phyloP scores from a whole-genome alignment of 768 basidiomycete species.

The Amanita inopinata region DNA sequence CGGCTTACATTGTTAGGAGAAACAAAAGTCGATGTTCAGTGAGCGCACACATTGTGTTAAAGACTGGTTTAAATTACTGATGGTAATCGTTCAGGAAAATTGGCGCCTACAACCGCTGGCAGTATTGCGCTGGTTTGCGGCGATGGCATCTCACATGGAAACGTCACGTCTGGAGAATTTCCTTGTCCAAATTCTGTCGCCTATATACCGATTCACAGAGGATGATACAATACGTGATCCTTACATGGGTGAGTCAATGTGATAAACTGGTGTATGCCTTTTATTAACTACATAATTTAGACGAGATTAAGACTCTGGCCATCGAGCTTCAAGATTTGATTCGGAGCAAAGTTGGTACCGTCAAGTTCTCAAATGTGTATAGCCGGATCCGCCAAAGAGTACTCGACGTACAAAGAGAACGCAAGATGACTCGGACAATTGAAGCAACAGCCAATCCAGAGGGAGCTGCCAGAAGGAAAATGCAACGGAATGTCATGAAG shows the following conservation, averaged over 20 bases:
- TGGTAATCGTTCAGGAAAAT: conserved; percentile 39
- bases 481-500: conserved; percentile 63
- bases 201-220: conserved; percentile 79
- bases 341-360: conserved; percentile 81
- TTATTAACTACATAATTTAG: conserved; percentile 28
- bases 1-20: conserved; percentile 62
- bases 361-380: conserved; percentile 71
- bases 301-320: conserved; percentile 73
- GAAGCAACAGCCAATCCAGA: conserved; percentile 66
- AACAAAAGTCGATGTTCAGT: conserved; percentile 41
- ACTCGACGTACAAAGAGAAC: conserved; percentile 55
- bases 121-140: conserved; percentile 88
- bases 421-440: conserved; percentile 51
- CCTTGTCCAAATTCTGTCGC: conserved; percentile 77
- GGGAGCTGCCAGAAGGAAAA: conserved; percentile 64
- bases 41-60: conserved; percentile 15
- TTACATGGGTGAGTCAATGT: conserved; percentile 55
- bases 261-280: background rate
- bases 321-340: conserved; percentile 82
- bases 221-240: conserved; percentile 76
- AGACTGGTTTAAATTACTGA: background rate
- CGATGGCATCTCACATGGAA: conserved; percentile 72
- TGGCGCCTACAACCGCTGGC: conserved; percentile 81
- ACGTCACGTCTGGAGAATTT: conserved; percentile 48
- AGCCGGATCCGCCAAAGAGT: conserved; percentile 70